phyloP scores from a whole-genome alignment of 257 asterid species.

The Nicotiana benthamiana region DNA sequence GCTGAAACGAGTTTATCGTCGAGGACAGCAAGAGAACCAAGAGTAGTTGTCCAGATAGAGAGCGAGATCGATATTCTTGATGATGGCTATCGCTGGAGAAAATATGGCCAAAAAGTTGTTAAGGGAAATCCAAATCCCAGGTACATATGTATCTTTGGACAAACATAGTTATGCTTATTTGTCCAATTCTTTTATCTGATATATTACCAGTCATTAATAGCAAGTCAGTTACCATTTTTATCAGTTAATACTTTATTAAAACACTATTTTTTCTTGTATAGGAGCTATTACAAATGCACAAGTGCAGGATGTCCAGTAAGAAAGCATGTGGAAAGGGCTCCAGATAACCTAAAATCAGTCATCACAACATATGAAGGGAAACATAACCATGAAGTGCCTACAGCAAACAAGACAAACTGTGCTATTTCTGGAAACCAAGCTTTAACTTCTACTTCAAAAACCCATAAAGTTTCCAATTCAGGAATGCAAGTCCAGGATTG shows the following conservation, averaged over 20 bases:
- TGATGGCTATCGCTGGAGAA: constrained; percentile 82
- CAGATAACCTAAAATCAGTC: constrained; percentile 47
- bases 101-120: constrained; percentile 78
- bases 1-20: constrained; percentile 29
- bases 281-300: constrained; percentile 88
- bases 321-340: constrained; percentile 75
- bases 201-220: too few species aligned
- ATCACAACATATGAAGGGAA: constrained; percentile 74
- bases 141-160: constrained; percentile 17
- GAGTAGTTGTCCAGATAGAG: constrained; percentile 55
- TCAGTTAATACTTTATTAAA: background rate
- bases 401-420: constrained; percentile 14
- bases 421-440: constrained; percentile 14
- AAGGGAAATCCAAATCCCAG: constrained; percentile 86
- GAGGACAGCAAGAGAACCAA: constrained; percentile 54
- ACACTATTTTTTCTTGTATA: constrained; percentile 10
- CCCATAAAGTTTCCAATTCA: constrained; percentile 1
- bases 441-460: constrained; percentile 11
- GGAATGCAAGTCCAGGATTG: constrained; percentile 38
- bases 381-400: constrained; percentile 57
- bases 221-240: background rate
- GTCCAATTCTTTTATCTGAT: too few species aligned
- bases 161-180: background rate
- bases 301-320: constrained; percentile 59
- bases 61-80: constrained; percentile 65